A percentile compares a stretch with the other conserved stretches of the same genome.
Conservation (phyloP, 2,329 filamentous ascomycete species). For the Pseudogymnoascus sp. region DNA sequence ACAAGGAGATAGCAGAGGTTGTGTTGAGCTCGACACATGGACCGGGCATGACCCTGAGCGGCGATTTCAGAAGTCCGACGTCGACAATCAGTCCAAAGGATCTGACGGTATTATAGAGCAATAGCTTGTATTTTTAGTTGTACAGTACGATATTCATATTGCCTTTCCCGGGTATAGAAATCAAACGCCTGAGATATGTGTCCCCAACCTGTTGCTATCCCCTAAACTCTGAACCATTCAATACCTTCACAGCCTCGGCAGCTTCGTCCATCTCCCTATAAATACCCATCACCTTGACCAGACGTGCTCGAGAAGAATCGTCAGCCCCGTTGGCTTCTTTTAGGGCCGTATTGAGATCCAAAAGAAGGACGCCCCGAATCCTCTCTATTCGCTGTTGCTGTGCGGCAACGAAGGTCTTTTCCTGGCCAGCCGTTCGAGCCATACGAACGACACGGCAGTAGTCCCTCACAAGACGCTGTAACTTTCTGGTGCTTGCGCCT, state of each 20-base stretch:
- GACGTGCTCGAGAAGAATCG: conserved; percentile 31
- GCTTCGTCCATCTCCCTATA: conserved; percentile 55
- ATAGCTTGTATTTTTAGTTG: conserved; percentile 32
- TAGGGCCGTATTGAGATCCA: conserved; percentile 56
- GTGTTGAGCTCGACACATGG: conserved; percentile 82
- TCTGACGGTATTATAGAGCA: conserved; percentile 43
- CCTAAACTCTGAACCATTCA: conserved; percentile 21
- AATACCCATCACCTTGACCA: conserved; percentile 49
- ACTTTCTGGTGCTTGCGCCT: conserved; percentile 23
- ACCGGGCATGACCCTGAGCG: conserved; percentile 80
- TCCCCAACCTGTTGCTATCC: conserved; percentile 21
- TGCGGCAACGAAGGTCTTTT: conserved; percentile 54
- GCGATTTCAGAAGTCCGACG: conserved; percentile 59
- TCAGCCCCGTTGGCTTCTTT: conserved; percentile 43
- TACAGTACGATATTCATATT: conserved; percentile 27
- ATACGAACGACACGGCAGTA: conserved; percentile 48
- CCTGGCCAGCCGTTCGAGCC: conserved; percentile 40
- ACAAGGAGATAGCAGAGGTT: conserved; percentile 65
- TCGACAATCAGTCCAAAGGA: conserved; percentile 46
- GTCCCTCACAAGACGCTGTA: conserved; percentile 48
- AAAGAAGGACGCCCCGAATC: conserved; percentile 52
- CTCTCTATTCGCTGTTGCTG: conserved; percentile 48
- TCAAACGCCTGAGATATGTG: conserved; percentile 39
- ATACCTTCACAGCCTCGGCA: conserved; percentile 47
- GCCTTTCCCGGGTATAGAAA: conserved; percentile 26